These are phyloP conservation scores for Claviceps fusiformis DNA, from an alignment of 2,329 filamentous ascomycete genomes.

Conservation along the genomic window DNA sequence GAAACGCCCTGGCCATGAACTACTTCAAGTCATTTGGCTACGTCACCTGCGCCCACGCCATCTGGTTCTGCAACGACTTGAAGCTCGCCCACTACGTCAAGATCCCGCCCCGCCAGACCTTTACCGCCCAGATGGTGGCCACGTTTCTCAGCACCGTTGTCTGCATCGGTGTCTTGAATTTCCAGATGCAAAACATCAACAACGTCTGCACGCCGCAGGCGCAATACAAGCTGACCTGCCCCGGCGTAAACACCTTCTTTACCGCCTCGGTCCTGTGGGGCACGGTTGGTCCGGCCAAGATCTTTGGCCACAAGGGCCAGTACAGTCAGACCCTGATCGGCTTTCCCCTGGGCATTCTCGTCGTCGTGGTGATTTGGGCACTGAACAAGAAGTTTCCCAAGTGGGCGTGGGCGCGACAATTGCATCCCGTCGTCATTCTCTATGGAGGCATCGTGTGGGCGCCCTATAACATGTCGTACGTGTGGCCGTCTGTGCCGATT, in stretches of 20 bases:
- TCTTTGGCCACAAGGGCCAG: constrained; percentile 34
- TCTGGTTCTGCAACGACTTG: constrained; percentile 34
- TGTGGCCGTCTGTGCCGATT: constrained; percentile 37
- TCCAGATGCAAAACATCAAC: constrained; percentile 34
- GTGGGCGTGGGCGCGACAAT: constrained; percentile 27
- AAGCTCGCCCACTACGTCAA: constrained; percentile 44
- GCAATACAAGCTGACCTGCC: constrained; percentile 36
- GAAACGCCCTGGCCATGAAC: constrained; percentile 39
- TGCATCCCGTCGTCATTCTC: constrained; percentile 34
- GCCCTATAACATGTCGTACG: constrained; percentile 38
- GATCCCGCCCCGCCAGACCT: constrained; percentile 46
- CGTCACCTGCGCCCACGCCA: constrained; percentile 35
- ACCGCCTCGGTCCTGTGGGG: constrained; percentile 43
- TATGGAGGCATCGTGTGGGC: constrained; percentile 33
- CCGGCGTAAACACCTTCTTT: constrained; percentile 41
- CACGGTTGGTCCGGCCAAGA: constrained; percentile 35
- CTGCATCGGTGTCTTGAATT: constrained; percentile 34
- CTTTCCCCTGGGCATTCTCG: constrained; percentile 33
- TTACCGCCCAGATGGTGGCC: constrained; percentile 43
- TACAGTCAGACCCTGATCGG: constrained; percentile 35
- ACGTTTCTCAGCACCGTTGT: constrained; percentile 40
- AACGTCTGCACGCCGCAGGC: constrained; percentile 35
- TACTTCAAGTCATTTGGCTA: constrained; percentile 41
- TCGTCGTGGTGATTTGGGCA: constrained; percentile 29
- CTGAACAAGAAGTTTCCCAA: constrained; percentile 27